Conservation (phyloP, 805 yeast genomes). For the Saccharomycopsis sp. region DNA sequence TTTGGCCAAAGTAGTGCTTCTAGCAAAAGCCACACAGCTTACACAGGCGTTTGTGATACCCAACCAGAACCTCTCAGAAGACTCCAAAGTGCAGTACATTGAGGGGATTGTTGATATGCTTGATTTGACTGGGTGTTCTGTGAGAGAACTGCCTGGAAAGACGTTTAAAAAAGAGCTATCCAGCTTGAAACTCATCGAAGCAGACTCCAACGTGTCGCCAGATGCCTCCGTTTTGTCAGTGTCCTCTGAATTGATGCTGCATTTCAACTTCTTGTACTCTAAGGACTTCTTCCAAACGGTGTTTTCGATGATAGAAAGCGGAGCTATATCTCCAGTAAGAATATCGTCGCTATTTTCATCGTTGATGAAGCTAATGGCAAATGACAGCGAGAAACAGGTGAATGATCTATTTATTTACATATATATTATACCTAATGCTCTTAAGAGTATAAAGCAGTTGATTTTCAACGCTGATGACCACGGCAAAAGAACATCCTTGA, state of each 20-base stretch:
- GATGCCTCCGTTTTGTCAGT: neutral
- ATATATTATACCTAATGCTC: conserved; percentile 36
- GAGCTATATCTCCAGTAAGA: conserved; percentile 21
- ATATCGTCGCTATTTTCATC: conserved; percentile 27
- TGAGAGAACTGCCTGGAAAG: neutral
- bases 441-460: conserved; percentile 29
- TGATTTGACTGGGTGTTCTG: neutral
- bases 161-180: conserved; percentile 20
- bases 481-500: neutral
- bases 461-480: conserved; percentile 23
- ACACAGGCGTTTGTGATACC: neutral
- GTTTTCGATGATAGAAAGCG: conserved; percentile 2
- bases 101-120: neutral
- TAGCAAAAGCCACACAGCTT: neutral
- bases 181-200: conserved; percentile 27
- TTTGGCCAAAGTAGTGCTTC: neutral
- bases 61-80: neutral
- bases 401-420: conserved; percentile 24
- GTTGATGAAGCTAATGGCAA: conserved; percentile 34
- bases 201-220: conserved; percentile 3
- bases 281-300: conserved; percentile 11
- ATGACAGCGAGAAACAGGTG: conserved; percentile 33
- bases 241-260: neutral
- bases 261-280: conserved; percentile 11
- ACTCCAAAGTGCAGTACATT: neutral